Conservation (phyloP, 495 filamentous ascomycete genomes). For the Aspergillus wentii region DNA sequence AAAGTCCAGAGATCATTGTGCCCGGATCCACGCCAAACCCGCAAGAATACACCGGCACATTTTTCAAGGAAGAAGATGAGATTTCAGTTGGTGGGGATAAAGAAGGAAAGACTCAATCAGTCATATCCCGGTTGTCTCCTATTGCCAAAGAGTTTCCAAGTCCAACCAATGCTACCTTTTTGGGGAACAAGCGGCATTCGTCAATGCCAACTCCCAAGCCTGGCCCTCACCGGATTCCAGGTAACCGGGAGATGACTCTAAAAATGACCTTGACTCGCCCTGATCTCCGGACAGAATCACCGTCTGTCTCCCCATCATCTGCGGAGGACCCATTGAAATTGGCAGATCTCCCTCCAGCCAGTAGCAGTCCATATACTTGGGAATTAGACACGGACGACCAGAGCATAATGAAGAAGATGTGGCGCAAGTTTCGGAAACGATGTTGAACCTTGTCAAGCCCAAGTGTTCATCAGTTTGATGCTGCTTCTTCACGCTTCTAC, state of each 20-base stretch:
- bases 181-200: conserved; percentile 12
- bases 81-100: conserved; percentile 23
- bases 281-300: conserved; percentile 67
- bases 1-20: conserved; percentile 9
- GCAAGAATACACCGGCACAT: conserved; percentile 27
- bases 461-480: too few relatives aligned
- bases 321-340: conserved; percentile 54
- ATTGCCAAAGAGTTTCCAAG: conserved; percentile 29
- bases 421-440: conserved; percentile 40
- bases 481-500: too few relatives aligned
- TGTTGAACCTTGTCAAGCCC: too few relatives aligned
- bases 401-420: conserved; percentile 50
- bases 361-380: conserved; percentile 42
- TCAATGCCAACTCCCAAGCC: conserved; percentile 13
- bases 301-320: conserved; percentile 46
- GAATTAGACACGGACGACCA: conserved; percentile 35
- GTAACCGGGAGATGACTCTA: conserved; percentile 80
- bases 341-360: conserved; percentile 43
- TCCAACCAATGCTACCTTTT: neutral
- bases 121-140: conserved; percentile 17
- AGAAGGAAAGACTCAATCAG: conserved; percentile 31
- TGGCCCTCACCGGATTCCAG: conserved; percentile 14
- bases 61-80: conserved; percentile 42
- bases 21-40: conserved; percentile 3
- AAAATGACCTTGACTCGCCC: conserved; percentile 91